Evolutionary conservation across 2,329 filamentous ascomycete genomes (phyloP), one percentile per base, ranked within the genome.

Genomic region (Aspergillus vadensis): DNA sequence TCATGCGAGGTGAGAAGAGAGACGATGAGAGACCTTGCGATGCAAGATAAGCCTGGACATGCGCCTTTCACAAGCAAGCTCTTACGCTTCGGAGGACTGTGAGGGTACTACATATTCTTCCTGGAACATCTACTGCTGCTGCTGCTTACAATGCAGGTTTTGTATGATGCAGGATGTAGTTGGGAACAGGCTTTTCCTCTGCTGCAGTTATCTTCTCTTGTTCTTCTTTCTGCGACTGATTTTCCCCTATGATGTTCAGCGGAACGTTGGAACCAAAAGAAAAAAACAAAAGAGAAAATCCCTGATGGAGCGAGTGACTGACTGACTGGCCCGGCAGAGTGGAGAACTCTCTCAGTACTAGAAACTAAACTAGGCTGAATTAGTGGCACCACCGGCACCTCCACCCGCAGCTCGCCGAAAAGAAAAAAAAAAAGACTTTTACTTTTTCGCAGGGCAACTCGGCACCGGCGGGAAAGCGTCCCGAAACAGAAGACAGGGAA

Each of bases 1-100:
- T 63, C 61, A 63, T 30, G 27, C 43, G 43, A 23, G 38, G 38
- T 15, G 12, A 12, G 12, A 12, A 36, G 32, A 36, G 32, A 36
- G 32, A 14, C 9, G 27, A 30, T 10, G 27, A 25, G 8, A n/a
- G 51, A 54, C 23, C 36, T 55, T 43, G 38, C 10, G 38, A 41
- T 27, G 19, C 32, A 17, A 54, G 38, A 54, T 39, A 25, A 54
- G 41, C 41, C 41, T 53, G 30, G 27, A 23, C 43, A 23, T 19
- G 43, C 32, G 12, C 32, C 32, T 36, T 36, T 36, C 32, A 36
- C 32, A 36, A 36, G 32, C 30, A 10, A 1, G 10, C 32, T 30
- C 27, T 30, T 30, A 30, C 27, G 9, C 9, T 30, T 30, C 25
- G 25, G 25, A 27, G 25, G 25, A 27, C 25, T 27, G 27, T 30